A percentile compares a stretch with the other conserved stretches of the same genome.
Evolutionary conservation across 1,139 yeast species (phyloP).

Genomic region (Yamadazyma membranifaciens): DNA sequence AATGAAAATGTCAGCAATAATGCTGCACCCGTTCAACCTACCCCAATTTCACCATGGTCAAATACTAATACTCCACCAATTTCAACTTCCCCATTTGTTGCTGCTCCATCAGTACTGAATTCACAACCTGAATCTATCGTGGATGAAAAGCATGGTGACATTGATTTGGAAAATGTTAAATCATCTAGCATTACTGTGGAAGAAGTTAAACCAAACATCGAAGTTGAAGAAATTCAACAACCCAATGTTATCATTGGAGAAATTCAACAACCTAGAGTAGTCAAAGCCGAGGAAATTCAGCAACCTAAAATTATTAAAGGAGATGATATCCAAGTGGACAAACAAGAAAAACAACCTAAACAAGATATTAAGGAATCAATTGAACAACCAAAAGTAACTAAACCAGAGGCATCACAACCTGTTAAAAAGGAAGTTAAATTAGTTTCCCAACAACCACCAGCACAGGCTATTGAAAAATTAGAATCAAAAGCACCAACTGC

Average conservation of each 20-base stretch:
- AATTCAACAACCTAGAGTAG: constrained; percentile 8
- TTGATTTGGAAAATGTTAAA: background rate
- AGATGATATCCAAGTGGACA: constrained; percentile 5
- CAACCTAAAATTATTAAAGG: constrained; percentile 5
- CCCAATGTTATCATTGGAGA: constrained; percentile 11
- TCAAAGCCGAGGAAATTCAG: constrained; percentile 7
- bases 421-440: constrained; percentile 3
- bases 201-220: constrained; percentile 6
- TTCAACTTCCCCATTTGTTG: constrained; percentile 39
- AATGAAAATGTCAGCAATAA: background rate
- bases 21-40: background rate
- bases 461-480: constrained; percentile 1
- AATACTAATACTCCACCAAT: constrained; percentile 23
- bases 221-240: constrained; percentile 9
- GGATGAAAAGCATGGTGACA: background rate
- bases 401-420: background rate
- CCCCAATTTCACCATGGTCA: constrained; percentile 45
- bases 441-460: constrained; percentile 1
- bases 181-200: background rate
- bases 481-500: constrained; percentile 60
- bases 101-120: constrained; percentile 10
- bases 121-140: constrained; percentile 1
- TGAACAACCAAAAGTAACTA: constrained; percentile 4
- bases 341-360: background rate
- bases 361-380: background rate